Evolutionary conservation across 176 grass and related monocot species (phyloP).

Genomic region (Bolboschoenus planiculmis): DNA sequence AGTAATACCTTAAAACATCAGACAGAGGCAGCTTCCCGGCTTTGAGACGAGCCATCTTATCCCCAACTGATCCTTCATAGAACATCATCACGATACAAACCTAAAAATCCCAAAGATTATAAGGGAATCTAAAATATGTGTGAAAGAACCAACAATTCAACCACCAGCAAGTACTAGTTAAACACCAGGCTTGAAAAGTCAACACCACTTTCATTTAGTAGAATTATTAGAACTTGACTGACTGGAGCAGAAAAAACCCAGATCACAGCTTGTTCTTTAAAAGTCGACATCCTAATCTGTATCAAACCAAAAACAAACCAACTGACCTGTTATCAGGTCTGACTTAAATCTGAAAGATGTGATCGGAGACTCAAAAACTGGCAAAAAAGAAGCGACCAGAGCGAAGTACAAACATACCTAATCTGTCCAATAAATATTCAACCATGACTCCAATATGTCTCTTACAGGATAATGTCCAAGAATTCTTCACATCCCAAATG

Average conservation of each 20-base stretch:
- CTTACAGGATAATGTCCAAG: not conserved
- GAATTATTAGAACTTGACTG: not conserved
- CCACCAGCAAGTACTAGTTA: not conserved
- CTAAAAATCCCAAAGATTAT: conserved; percentile 34
- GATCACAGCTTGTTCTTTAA: not conserved
- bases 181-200: not conserved
- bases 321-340: not conserved
- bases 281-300: not conserved
- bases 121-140: not conserved
- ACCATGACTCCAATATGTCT: not conserved
- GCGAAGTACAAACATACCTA: not conserved
- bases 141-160: not conserved
- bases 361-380: not conserved
- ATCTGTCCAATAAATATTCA: not conserved
- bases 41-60: conserved; percentile 85
- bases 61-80: conserved; percentile 90
- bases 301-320: not conserved
- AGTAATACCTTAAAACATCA: conserved; percentile 73
- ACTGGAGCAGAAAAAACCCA: not conserved
- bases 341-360: not conserved
- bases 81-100: conserved; percentile 92
- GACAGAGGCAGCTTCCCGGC: conserved; percentile 70
- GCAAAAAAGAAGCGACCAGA: not conserved
- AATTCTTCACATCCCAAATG: not conserved
- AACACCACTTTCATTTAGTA: not conserved